Conservation (phyloP, 2,329 filamentous ascomycete species). For the Monosporascus sp. region DNA sequence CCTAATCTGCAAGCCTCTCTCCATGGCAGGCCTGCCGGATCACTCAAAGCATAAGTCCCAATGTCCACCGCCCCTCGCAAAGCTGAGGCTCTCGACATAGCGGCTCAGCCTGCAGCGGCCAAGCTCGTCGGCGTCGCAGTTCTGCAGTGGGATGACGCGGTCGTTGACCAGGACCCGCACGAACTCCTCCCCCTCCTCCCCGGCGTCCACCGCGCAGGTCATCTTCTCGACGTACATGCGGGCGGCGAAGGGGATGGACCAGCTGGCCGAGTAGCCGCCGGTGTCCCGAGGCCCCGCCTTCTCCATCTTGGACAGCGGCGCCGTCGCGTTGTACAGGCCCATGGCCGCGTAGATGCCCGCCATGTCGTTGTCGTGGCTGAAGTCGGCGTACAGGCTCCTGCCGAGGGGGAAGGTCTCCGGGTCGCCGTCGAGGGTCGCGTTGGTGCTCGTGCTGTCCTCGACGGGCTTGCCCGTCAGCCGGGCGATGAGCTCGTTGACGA, state of each 20-base stretch:
- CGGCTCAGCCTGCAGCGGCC: slow-evolving; percentile 66
- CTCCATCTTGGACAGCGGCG: slow-evolving; percentile 45
- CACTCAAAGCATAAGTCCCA: slow-evolving; percentile 63
- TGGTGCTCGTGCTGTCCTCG: slow-evolving; percentile 68
- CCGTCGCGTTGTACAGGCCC: slow-evolving; percentile 68
- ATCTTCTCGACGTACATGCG: slow-evolving; percentile 88
- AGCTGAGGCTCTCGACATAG: slow-evolving; percentile 72
- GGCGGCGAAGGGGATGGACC: slow-evolving; percentile 77
- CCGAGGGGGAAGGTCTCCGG: slow-evolving; percentile 69
- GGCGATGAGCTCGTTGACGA: slow-evolving; percentile 80
- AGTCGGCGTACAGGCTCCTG: slow-evolving; percentile 73
- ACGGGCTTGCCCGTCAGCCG: slow-evolving; percentile 68
- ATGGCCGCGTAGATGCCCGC: slow-evolving; percentile 69
- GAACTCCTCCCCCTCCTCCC: slow-evolving; percentile 52
- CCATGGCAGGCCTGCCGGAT: background rate
- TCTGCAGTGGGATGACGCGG: slow-evolving; percentile 66
- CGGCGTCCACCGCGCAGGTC: slow-evolving; percentile 58
- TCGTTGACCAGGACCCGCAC: slow-evolving; percentile 83
- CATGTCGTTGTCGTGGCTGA: slow-evolving; percentile 90
- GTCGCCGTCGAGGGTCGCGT: slow-evolving; percentile 68
- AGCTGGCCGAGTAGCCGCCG: slow-evolving; percentile 68
- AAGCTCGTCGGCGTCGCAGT: slow-evolving; percentile 63
- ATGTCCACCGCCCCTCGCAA: slow-evolving; percentile 65
- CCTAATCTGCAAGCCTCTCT: background rate
- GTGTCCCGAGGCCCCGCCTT: slow-evolving; percentile 47